phyloP scores from a whole-genome alignment of 352 stramenopile genomes.

The Phytophthora europaea region DNA sequence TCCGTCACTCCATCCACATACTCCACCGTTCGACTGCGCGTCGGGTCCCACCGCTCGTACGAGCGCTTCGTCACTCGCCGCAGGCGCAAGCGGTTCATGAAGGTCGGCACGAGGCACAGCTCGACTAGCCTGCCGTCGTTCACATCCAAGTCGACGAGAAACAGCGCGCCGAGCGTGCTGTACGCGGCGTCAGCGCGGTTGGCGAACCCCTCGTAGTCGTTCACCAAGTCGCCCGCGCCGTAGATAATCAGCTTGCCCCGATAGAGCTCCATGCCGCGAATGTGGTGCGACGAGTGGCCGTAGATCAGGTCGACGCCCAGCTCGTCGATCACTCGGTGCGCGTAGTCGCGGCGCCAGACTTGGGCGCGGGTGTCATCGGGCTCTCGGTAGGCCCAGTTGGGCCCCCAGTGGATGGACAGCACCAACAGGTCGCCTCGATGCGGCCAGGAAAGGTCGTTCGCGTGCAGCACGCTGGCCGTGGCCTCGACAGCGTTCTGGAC shows the following conservation, averaged over 20 bases:
- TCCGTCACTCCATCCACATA: conserved; percentile 11
- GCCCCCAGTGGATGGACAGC: conserved; percentile 53
- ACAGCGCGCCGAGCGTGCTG: conserved; percentile 45
- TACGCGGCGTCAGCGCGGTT: conserved; percentile 51
- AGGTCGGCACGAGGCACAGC: conserved; percentile 47
- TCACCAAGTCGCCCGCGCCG: conserved; percentile 53
- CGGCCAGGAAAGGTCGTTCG: conserved; percentile 25
- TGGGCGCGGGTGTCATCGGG: conserved; percentile 34
- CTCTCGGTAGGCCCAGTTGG: conserved; percentile 47
- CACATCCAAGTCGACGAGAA: conserved; percentile 40
- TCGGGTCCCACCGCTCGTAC: conserved; percentile 21
- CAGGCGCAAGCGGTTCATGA: conserved; percentile 48
- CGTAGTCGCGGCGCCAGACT: conserved; percentile 34
- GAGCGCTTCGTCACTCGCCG: conserved; percentile 26
- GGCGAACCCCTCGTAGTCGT: conserved; percentile 52
- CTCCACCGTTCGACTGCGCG: conserved; percentile 11
- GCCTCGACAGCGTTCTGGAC: conserved; percentile 9
- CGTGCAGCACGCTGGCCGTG: conserved; percentile 12
- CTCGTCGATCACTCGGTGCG: conserved; percentile 46
- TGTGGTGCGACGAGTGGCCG: conserved; percentile 60
- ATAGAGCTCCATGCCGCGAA: conserved; percentile 53
- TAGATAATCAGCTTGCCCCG: conserved; percentile 61
- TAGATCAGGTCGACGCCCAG: conserved; percentile 55
- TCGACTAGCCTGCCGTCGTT: conserved; percentile 25
- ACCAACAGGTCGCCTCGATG: conserved; percentile 37